Evolutionary conservation across 208 protist genomes (phyloP).

Genomic region (Plasmodiophora brassicae): DNA sequence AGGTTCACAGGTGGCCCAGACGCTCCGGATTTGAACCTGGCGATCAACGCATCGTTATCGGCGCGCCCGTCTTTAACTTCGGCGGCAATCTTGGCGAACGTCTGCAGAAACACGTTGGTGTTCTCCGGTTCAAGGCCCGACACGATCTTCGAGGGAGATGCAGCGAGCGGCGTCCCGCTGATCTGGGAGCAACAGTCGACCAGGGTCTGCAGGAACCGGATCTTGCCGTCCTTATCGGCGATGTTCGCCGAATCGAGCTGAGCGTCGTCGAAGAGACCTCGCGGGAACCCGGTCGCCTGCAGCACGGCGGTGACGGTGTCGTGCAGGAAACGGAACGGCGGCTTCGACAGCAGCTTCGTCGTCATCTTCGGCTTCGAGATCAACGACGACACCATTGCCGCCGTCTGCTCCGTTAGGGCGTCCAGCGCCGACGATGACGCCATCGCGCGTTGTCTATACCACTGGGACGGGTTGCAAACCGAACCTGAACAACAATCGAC

Average conservation of each 20-base stretch:
- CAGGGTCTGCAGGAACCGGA: neutral
- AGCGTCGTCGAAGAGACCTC: slow-evolving; percentile 40
- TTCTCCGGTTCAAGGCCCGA: slow-evolving; percentile 40
- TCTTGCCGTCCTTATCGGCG: slow-evolving; percentile 34
- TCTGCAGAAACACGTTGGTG: slow-evolving; percentile 44
- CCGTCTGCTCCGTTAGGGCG: neutral
- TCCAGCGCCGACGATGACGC: too few species aligned
- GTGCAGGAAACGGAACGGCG: slow-evolving; percentile 57
- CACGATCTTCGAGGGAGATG: slow-evolving; percentile 39
- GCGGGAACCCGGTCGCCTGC: slow-evolving; percentile 40
- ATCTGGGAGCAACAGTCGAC: neutral
- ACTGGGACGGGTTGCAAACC: too few species aligned
- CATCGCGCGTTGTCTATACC: too few species aligned
- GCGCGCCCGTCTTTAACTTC: neutral
- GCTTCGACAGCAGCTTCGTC: slow-evolving; percentile 42
- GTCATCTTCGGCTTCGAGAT: slow-evolving; percentile 54
- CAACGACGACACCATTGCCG: slow-evolving; percentile 35
- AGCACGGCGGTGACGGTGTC: slow-evolving; percentile 55
- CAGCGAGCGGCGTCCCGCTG: neutral
- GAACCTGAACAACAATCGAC: too few species aligned
- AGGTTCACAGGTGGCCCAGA: neutral
- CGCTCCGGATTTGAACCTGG: neutral
- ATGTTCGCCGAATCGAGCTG: slow-evolving; percentile 47
- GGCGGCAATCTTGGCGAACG: slow-evolving; percentile 58
- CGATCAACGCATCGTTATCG: neutral